Evolutionary conservation across 148 eudicot genomes (phyloP).

Genomic region (Chenopodium suecicum): DNA sequence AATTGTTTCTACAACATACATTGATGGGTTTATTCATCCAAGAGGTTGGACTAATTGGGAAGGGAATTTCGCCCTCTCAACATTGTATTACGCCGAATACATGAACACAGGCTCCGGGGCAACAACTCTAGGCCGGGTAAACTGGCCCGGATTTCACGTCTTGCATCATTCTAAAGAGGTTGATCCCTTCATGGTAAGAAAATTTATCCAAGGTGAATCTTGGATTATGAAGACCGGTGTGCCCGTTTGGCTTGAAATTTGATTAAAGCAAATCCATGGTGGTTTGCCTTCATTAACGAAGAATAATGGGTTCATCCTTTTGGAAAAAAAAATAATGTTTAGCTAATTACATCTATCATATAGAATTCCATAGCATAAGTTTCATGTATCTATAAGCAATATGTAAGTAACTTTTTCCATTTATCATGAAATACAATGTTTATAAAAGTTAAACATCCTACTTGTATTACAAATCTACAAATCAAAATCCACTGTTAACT

Average conservation of each 20-base stretch:
- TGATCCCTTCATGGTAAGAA: conserved; percentile 36
- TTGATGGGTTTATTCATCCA: conserved; percentile 62
- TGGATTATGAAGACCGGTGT: conserved; percentile 47
- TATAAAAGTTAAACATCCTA: too few species aligned
- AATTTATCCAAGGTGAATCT: conserved; percentile 41
- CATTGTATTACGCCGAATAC: conserved; percentile 63
- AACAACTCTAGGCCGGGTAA: conserved; percentile 36
- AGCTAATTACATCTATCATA: too few species aligned
- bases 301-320: not conserved
- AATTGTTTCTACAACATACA: conserved; percentile 46
- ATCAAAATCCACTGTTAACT: too few species aligned
- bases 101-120: conserved; percentile 60
- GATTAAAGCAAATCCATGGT: not conserved
- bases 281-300: not conserved
- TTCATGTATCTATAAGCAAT: too few species aligned
- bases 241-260: conserved; percentile 38
- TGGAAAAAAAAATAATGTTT: not conserved
- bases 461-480: too few species aligned
- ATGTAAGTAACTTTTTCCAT: too few species aligned
- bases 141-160: conserved; percentile 53
- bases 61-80: conserved; percentile 51
- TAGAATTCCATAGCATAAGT: too few species aligned
- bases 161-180: conserved; percentile 28
- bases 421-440: too few species aligned
- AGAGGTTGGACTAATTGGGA: conserved; percentile 71